Evolutionary conservation across 176 grass and related monocot genomes (phyloP).

Genomic region (Canna indica): DNA sequence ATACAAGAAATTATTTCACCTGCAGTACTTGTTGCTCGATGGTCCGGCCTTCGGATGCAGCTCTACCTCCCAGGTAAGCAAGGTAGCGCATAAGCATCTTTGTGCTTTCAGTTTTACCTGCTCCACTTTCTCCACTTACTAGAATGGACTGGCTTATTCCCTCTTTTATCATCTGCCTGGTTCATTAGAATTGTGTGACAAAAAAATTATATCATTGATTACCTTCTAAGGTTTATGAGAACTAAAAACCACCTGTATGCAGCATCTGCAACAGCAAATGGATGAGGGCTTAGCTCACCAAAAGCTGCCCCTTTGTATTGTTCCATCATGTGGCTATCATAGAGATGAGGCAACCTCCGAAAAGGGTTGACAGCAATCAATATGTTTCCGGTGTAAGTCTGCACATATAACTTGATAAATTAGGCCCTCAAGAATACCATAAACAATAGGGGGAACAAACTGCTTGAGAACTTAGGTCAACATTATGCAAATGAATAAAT

Average conservation of each 20-base stretch:
- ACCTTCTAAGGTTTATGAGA: background rate
- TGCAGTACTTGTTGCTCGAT: conserved; percentile 24
- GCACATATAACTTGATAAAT: conserved; percentile 5
- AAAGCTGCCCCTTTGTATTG: conserved; percentile 93
- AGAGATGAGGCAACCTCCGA: conserved; percentile 84
- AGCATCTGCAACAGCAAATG: conserved; percentile 92
- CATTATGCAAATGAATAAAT: no score
- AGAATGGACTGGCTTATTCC: conserved; percentile 25
- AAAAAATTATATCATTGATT: background rate
- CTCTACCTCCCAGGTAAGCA: conserved; percentile 25
- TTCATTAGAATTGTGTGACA: background rate
- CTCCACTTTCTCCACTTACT: conserved; percentile 34
- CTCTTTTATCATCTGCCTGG: conserved; percentile 22
- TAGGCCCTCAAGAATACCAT: background rate
- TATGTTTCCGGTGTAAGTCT: conserved; percentile 96
- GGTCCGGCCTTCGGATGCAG: conserved; percentile 16
- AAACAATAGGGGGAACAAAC: background rate
- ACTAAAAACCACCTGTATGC: conserved; percentile 64
- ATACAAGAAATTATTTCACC: background rate
- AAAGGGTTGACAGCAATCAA: conserved; percentile 99
- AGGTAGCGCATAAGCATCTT: conserved; percentile 31
- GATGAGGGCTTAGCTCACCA: conserved; percentile 93
- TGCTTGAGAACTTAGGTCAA: background rate
- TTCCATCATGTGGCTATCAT: conserved; percentile 96
- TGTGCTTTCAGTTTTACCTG: conserved; percentile 32